These are phyloP conservation scores for Volvox reticuliferus DNA, from an alignment of 139 green algal genomes.

Conservation along the genomic window DNA sequence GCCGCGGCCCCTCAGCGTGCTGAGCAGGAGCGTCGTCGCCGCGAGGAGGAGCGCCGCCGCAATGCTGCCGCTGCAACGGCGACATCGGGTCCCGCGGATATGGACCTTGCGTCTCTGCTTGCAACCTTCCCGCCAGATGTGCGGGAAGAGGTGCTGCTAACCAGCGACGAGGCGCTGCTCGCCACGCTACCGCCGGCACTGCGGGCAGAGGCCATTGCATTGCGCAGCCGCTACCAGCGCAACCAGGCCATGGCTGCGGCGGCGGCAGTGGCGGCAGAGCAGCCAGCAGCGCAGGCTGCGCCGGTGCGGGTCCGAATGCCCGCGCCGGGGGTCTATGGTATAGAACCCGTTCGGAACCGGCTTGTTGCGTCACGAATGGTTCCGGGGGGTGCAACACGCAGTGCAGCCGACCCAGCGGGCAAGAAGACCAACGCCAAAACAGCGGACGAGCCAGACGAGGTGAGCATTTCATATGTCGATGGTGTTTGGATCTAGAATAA, in stretches of 20 bases:
- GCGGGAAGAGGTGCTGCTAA: conserved; percentile 84
- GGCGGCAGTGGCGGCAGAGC: not conserved
- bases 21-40: conserved; percentile 15
- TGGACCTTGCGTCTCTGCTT: conserved; percentile 89
- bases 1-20: conserved; percentile 4
- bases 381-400: not conserved
- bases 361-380: not conserved
- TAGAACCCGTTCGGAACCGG: too few species aligned
- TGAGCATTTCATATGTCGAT: not conserved
- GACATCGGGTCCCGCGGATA: conserved; percentile 61
- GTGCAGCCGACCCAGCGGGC: not conserved
- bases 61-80: conserved; percentile 26
- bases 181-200: conserved; percentile 83
- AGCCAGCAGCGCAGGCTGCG: not conserved
- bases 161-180: conserved; percentile 83
- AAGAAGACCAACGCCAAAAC: not conserved
- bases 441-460: conserved; percentile 23
- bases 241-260: conserved; percentile 28
- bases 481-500: too few species aligned
- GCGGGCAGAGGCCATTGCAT: conserved; percentile 82
- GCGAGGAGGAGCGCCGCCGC: conserved; percentile 26
- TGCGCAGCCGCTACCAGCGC: conserved; percentile 55
- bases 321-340: not conserved
- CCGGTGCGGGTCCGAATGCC: not conserved
- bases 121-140: conserved; percentile 92